Evolutionary conservation across 139 green algal genomes (phyloP), one percentile per base, ranked within the genome.

Genomic region (Mesotaenium endlicherianum): DNA sequence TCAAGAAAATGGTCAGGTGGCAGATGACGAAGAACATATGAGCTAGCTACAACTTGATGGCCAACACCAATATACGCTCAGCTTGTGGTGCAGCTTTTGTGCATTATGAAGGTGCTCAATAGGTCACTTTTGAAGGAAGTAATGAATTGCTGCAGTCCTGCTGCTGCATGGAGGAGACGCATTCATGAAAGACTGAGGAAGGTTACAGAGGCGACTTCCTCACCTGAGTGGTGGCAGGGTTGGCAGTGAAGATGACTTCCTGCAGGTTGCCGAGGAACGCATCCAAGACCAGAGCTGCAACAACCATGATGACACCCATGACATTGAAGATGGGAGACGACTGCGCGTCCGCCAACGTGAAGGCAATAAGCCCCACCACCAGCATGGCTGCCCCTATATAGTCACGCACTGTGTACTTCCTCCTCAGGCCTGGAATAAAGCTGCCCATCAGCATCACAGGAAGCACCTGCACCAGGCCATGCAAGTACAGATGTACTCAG

Each of bases 261-360:
- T 84, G 77, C 40, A 83, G 8, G 40, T 84, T 84, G 26, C 77
- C 77, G 4, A 84, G 64, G 67, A 84, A 68, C 3, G 77, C 77
- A 34, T 84, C 77, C 30, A 79, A 83, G 3, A 83, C 64, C 6
- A 84, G 77, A 4, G 77, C 64, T 11, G 38, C 5, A n/a, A 16
- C 5, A 11, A 84, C 16, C 77, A 84, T 70, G 17, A 84, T 81
- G 26, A 84, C 64, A 34, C 77, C 77, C 26, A 49, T 5, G 3
- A 84, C 26, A 26, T 57, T 17, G 16, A 83, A 77, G 36, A n/a
- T 79, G 6, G 77, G 77, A 3, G 64, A 41, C 60, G 40, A 34
- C 8, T 6, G 4, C 8, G 64, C 67, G 40, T 84, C 77, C 77
- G 77, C 77, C 16, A 84, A 34, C 14, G 38, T 64, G 17, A 84